A percentile compares a stretch with the other conserved stretches of the same genome.
These are phyloP conservation scores for Entomortierella beljakovae DNA, from an alignment of 192 early-diverging fungal species.

Conservation along the genomic window DNA sequence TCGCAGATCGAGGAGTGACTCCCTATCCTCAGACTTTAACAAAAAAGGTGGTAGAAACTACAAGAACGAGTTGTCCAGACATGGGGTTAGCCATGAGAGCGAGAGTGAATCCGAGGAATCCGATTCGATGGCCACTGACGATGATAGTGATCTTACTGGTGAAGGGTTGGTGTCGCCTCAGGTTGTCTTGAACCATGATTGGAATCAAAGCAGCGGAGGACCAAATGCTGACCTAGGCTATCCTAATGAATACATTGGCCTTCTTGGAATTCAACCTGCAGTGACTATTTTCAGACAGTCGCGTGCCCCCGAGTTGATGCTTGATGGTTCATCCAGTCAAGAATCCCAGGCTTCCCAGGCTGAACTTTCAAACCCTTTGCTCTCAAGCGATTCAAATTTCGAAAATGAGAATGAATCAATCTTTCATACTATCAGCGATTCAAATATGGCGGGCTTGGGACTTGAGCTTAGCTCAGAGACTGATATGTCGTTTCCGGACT, in stretches of 20 bases:
- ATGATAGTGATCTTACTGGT: background rate
- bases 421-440: background rate
- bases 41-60: too few species aligned
- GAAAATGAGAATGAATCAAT: conserved; percentile 6
- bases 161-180: conserved; percentile 25
- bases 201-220: conserved; percentile 11
- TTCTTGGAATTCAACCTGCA: background rate
- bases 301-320: conserved; percentile 33
- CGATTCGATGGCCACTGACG: conserved; percentile 7
- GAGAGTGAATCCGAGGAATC: conserved; percentile 15
- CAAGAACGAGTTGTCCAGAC: too few species aligned
- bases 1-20: background rate
- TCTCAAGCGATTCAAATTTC: conserved; percentile 11
- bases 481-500: conserved; percentile 13
- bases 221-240: conserved; percentile 7
- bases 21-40: too few species aligned
- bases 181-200: conserved; percentile 42
- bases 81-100: background rate
- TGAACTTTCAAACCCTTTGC: background rate
- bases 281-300: conserved; percentile 34
- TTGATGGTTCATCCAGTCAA: conserved; percentile 43
- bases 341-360: background rate
- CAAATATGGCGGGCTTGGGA: conserved; percentile 5
- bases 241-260: conserved; percentile 15
- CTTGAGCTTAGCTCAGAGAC: conserved; percentile 10